These are phyloP conservation scores for Gynandropsis gynandra DNA, from an alignment of 345 rosid species.

Conservation along the genomic window DNA sequence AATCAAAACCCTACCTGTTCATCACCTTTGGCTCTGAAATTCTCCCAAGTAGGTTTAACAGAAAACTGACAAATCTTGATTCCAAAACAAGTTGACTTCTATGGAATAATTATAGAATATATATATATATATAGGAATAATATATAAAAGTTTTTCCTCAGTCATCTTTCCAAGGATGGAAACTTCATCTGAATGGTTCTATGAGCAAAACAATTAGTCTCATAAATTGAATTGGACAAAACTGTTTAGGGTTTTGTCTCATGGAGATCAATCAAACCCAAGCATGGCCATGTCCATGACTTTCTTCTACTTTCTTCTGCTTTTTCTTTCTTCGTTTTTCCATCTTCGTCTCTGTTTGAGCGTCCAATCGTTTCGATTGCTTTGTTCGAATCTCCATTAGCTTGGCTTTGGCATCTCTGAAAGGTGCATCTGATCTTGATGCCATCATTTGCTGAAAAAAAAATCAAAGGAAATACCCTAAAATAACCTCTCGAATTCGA, in stretches of 20 bases:
- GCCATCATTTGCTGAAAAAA: conserved; percentile 85
- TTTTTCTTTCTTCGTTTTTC: conserved; percentile 56
- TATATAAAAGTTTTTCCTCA: too few relatives aligned
- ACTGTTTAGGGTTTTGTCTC: too few relatives aligned
- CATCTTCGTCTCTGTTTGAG: conserved; percentile 41
- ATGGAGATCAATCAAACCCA: conserved; percentile 18
- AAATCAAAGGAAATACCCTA: too few relatives aligned
- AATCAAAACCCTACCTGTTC: conserved; percentile 27
- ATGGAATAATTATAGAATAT: background rate
- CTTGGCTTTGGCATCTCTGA: conserved; percentile 68
- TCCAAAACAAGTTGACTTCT: conserved; percentile 1
- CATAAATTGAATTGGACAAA: too few relatives aligned
- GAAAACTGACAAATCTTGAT: conserved; percentile 23
- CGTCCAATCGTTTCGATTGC: conserved; percentile 47
- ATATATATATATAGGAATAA: background rate
- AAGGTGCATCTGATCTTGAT: conserved; percentile 75
- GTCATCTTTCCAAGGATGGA: too few relatives aligned
- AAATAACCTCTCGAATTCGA: conserved; percentile 1
- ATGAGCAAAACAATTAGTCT: too few relatives aligned
- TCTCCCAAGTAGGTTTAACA: conserved; percentile 30
- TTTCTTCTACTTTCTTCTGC: conserved; percentile 42
- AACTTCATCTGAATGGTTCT: too few relatives aligned
- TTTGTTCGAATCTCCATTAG: conserved; percentile 50
- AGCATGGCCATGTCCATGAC: conserved; percentile 28
- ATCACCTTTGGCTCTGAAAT: conserved; percentile 18